phyloP scores from a whole-genome alignment of 139 green algal species.

The Chlamydomonas applanata region DNA sequence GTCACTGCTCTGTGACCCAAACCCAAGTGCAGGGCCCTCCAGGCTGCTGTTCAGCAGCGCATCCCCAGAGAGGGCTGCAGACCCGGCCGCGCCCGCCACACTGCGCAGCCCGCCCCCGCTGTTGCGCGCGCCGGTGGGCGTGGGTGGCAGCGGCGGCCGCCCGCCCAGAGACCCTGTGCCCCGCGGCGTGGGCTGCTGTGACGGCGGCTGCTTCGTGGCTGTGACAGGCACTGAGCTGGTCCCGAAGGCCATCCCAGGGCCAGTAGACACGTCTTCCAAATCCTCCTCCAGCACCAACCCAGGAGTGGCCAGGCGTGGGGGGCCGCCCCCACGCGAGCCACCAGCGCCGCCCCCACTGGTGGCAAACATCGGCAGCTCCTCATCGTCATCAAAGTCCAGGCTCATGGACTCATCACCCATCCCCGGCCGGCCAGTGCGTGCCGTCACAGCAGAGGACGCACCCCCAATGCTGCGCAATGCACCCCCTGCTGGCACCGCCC shows the following conservation, averaged over 20 bases:
- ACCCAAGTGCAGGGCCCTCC: no score
- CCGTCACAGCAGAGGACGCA: no score
- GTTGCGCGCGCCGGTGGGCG: neutral
- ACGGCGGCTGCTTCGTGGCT: no score
- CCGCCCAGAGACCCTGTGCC: neutral
- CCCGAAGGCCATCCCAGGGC: neutral
- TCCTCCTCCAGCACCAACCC: constrained; percentile 14
- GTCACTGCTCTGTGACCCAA: neutral
- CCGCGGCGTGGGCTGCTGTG: no score
- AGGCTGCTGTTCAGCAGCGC: no score
- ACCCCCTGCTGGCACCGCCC: no score
- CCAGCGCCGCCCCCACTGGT: neutral
- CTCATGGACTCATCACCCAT: constrained; percentile 3
- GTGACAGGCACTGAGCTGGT: no score
- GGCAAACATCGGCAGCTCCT: constrained; percentile 9
- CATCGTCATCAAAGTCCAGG: constrained; percentile 6
- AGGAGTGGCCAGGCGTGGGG: neutral
- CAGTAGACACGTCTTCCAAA: constrained; percentile 3
- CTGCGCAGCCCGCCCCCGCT: no score
- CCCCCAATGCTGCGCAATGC: no score
- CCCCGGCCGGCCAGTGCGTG: neutral
- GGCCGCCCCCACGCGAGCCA: neutral
- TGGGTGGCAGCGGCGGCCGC: neutral
- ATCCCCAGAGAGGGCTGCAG: no score
- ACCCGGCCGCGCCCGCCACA: no score